Conservation (phyloP, 148 eudicot genomes). For the Rhododendron simsii region DNA sequence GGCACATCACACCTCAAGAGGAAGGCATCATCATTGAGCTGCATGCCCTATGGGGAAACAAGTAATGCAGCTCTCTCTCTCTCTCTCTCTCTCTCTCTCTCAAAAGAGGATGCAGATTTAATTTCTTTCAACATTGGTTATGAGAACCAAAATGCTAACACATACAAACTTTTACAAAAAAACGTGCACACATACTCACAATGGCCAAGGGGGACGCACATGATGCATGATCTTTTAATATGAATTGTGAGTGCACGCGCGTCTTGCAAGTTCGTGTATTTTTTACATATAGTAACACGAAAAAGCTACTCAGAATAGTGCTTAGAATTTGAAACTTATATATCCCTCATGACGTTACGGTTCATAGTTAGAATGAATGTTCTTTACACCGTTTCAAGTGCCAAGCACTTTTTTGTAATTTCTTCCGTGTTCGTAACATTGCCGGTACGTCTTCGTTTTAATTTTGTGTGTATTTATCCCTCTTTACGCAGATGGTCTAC, state of each 20-base stretch:
- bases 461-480: too few relatives aligned
- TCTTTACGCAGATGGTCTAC: not conserved
- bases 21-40: slow-evolving; percentile 67
- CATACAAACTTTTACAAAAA: not conserved
- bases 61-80: slow-evolving; percentile 22
- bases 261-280: not conserved
- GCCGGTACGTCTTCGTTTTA: too few relatives aligned
- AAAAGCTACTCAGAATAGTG: not conserved
- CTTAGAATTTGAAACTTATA: not conserved
- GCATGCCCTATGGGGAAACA: slow-evolving; percentile 75
- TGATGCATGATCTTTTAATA: not conserved
- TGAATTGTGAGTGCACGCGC: not conserved
- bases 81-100: not conserved
- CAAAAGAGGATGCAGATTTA: not conserved
- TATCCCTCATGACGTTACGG: too few relatives aligned
- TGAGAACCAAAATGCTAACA: not conserved
- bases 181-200: too few relatives aligned
- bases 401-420: not conserved
- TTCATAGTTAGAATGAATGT: too few relatives aligned
- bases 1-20: slow-evolving; percentile 64
- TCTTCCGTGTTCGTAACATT: not conserved
- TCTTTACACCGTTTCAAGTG: too few relatives aligned
- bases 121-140: not conserved
- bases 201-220: not conserved
- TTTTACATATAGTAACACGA: not conserved